Base-by-base conservation (phyloP, 805 yeast species). In the Candida ovalis region DNA sequence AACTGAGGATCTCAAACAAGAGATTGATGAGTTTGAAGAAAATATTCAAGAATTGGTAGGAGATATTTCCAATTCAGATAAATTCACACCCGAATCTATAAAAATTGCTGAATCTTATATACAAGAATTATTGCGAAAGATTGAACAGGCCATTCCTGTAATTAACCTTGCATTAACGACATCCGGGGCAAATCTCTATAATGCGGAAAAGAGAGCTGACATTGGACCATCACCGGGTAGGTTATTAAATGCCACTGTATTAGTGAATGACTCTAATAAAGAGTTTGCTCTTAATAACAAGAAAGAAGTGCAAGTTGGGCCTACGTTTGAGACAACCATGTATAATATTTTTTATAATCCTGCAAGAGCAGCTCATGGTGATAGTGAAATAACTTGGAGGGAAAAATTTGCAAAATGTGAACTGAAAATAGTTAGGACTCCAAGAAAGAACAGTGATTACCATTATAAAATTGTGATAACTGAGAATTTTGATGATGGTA, bases 91-190 rank as follows among this genome's bases (percentile, higher is more conserved):
- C 1, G 66, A 57, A 5, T 72, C 78, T 3, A 68, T 77, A 2
- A 66, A 60, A 35, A 54, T 65, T n/a, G 79, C 83, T 4, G 82
- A 81, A 49, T 58, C 47, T 1, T 75, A 75, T 45, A 79, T 86
- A 70, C 59, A 68, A 12, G 68, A 62, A 15, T 62, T 86, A 23
- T 55, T 82, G 22, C 57, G 56, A 0, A 71, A 81, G 43, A 82
- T 86, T 21, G 87, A 86, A 51, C 85, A 81, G 46, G 74, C 84
- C 0, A 78, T 86, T 25, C 94, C 94, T 1, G 69, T 84, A 27
- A 72, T 87, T 15, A 81, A 80, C 49, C 67, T 86, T 6, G 78
- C 91, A 0, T 62, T 86, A 40, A 75, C 82, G 1, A 83, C 91
- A 1, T 79, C 86, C 9, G 91, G 91, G 0, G 83, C 84, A 3